Evolutionary conservation across 2,329 filamentous ascomycete species (phyloP), one percentile per base, ranked within the genome.

Genomic region (Hypocreales sp.): DNA sequence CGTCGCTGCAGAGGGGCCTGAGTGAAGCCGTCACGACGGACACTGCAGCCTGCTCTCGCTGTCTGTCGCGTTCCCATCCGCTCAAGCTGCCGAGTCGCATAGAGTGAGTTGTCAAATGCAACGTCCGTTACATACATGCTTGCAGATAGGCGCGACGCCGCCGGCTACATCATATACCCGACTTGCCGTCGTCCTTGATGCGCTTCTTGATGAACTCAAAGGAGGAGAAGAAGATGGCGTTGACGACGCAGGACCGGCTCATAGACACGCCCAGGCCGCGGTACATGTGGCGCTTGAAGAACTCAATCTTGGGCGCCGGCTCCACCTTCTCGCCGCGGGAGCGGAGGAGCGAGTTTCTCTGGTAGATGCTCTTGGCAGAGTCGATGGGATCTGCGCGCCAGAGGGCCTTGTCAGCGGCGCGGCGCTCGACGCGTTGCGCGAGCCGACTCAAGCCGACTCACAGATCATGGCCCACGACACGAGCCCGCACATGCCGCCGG

Each of bases 181-280:
- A n/a, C n/a, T n/a, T 32, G 14, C 49, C 41, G 26, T 70, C 62
- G 21, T 69, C 62, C 43, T 67, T 64, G 50, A 73, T 70, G 37
- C 63, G 61, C 48, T 74, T 76, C 57, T 90, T 90, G 41, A 81
- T 67, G 41, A 82, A 75, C 54, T 92, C 82, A 47, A 90, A 92
- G 21, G 75, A 78, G 23, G 79, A 84, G 56, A 92, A 92, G 63
- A 92, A 92, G 42, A 92, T 79, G 38, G 81, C 80, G 48, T 92
- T 92, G 40, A 90, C 74, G 28, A 82, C 63, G 42, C 79, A 84
- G 9, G 80, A 86, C 30, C 82, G 73, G 38, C 72, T 67, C 73
- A 90, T 86, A 20, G 79, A 86, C 15, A 90, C 81, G 14, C 75
- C 79, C 4, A 92, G 63, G 17, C 81, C 82, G 40, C 80, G 73